Evolutionary conservation across 768 basidiomycete genomes (phyloP), one percentile per base, ranked within the genome.

Genomic region (Arthromyces matolae): DNA sequence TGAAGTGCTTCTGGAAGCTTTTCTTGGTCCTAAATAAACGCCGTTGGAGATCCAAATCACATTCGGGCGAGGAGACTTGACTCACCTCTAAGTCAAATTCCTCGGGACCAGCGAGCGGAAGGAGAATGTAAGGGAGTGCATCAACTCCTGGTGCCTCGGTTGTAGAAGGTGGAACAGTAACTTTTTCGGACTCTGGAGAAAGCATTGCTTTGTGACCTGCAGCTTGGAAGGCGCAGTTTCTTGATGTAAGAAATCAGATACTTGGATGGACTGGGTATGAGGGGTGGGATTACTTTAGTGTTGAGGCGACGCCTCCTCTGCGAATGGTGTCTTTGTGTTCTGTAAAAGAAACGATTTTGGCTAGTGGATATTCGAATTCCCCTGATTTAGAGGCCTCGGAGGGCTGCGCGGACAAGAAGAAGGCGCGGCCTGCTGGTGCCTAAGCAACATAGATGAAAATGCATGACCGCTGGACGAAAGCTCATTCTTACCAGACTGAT

Each of bases 41-140:
- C 32, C 32, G 9, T 33, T 5, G 18, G 9, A 5, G 9, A 33
- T 12, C 18, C 4, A 14, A 31, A 5, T 12, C 14, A 5, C 3
- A 33, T 13, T 33, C 32, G 14, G 32, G 18, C 10, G 8, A 33
- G 13, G 14, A 43, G 22, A 1, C 33, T 19, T 37, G 19, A 45
- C 73, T 44, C 55, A 90, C 91, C 52, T 97, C 94, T 1, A 95
- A 73, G 47, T 96, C 93, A 50, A 90, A 84, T 66, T 98, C 96
- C 65, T 98, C 96, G 1, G 93, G 87, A 5, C 95, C 94, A 33
- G 95, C 93, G 2, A 99, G 72, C 0, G 96, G 95, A 0, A 94
- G 78, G 3, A 99, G 75, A 9, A 99, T 73, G 60, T 83, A 88
- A 0, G 91, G 86, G 8, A 98, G 74, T 2, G 86, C 79, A 64